Evolutionary conservation across 306 rosid species (phyloP), one percentile per base, ranked within the genome.

Genomic region (Quercus ilex): DNA sequence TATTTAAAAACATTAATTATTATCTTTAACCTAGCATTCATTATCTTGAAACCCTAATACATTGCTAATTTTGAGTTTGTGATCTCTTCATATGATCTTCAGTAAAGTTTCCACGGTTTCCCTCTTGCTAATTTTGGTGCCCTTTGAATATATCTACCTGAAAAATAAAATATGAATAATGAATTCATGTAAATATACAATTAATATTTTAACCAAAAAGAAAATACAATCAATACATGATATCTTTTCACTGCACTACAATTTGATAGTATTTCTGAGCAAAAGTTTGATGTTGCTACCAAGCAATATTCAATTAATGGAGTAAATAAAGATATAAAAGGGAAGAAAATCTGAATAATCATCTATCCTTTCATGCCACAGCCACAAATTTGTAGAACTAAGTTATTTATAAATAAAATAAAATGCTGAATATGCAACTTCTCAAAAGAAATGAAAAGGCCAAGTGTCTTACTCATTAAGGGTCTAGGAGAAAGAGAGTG

Each of bases 71-170:
- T 23, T 62, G 69, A 12, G 69, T 11, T 62, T 62, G 30, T 6
- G 8, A 18, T 19, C 31, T 15, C 5, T 65, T 31, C 71, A 65
- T 25, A 28, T 31, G 4, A 18, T 65, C 38, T 64, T 57, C 23
- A 31, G 25, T 56, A 55, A 71, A 49, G 76, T 43, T 82, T 80
- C 87, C 85, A 46, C 4, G 70, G 64, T 69, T 79, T 89, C 82
- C 72, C 81, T 76, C 90, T 78, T 67, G 84, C 78, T 5, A 81
- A 73, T 84, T 80, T 78, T 43, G 87, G 78, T 15, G 79, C 77
- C 73, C 84, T 83, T 52, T 78, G 88, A 79, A 77, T 64, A 80
- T 74, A 58, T 76, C 85, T 84, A 31, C 88, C 97, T 88, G 93
- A 84, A 90, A 86, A 58, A 57, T 38, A 30, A 68, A 62, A 30